A percentile compares a stretch with the other conserved stretches of the same genome.
Conservation (phyloP, 345 rosid species). For the Citrus hindsii region DNA sequence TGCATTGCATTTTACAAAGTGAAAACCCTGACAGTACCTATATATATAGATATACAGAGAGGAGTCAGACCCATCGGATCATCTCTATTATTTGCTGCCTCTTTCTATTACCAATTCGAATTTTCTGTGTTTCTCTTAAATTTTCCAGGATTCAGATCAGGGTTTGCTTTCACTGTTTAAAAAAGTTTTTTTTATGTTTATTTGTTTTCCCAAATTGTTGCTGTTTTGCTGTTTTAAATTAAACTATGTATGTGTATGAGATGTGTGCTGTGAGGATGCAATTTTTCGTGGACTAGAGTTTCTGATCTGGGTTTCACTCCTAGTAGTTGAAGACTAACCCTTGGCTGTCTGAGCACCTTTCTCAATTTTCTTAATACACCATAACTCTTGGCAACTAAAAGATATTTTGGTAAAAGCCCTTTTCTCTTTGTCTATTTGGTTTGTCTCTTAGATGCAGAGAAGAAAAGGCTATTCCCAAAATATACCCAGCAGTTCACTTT, state of each 20-base stretch:
- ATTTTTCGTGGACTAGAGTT: conserved; percentile 94
- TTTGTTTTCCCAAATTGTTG: too few relatives aligned
- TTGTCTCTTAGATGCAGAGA: not conserved
- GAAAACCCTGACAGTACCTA: not conserved
- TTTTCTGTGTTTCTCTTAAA: not conserved
- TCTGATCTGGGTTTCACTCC: conserved; percentile 74
- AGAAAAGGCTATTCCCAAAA: not conserved
- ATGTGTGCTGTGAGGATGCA: conserved; percentile 62
- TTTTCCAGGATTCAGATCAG: not conserved
- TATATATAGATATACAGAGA: not conserved
- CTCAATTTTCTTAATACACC: not conserved
- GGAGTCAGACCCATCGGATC: rapidly evolving
- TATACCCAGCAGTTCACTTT: not conserved
- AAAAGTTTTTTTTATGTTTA: too few relatives aligned
- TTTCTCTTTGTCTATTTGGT: not conserved
- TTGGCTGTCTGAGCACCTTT: conserved; percentile 98
- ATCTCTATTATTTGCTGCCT: not conserved
- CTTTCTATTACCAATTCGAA: not conserved
- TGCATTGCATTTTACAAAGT: not conserved
- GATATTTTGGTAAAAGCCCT: not conserved
- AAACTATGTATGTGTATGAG: not conserved
- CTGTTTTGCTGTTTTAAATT: not conserved
- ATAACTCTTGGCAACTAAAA: too few relatives aligned
- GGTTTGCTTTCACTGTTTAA: not conserved
- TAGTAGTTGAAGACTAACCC: conserved; percentile 89